A percentile compares a stretch with the other conserved stretches of the same genome.
These are phyloP conservation scores for Septoria petroselini DNA, from an alignment of 2,329 filamentous ascomycete genomes.

Conservation along the genomic window DNA sequence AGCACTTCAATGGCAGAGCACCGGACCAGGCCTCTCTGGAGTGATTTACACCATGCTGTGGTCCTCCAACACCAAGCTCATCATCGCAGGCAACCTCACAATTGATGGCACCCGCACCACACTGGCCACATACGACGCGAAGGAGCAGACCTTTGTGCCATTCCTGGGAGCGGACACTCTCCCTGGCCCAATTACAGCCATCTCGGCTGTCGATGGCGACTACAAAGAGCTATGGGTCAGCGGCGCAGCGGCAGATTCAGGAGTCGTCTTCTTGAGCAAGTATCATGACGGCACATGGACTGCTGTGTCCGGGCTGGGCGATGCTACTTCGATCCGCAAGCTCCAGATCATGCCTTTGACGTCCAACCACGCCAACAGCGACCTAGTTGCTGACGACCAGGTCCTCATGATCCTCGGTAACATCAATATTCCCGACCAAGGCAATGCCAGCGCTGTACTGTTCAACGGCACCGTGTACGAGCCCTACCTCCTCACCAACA, in stretches of 20 bases:
- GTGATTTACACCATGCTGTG: conserved; percentile 71
- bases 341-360: conserved; percentile 77
- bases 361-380: conserved; percentile 61
- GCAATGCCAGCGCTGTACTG: conserved; percentile 77
- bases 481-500: conserved; percentile 78
- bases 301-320: conserved; percentile 62
- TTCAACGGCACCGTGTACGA: conserved; percentile 78
- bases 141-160: conserved; percentile 62
- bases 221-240: conserved; percentile 76
- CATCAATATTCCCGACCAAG: conserved; percentile 70
- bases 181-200: conserved; percentile 73
- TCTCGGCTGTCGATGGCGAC: conserved; percentile 71
- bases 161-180: conserved; percentile 63
- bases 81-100: conserved; percentile 74
- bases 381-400: conserved; percentile 64
- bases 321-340: conserved; percentile 67
- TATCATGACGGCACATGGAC: conserved; percentile 69
- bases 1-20: conserved; percentile 72
- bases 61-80: conserved; percentile 66
- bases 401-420: conserved; percentile 81
- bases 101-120: conserved; percentile 63
- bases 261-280: conserved; percentile 74
- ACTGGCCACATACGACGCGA: conserved; percentile 70
- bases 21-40: conserved; percentile 69
- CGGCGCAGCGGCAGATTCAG: conserved; percentile 60